phyloP scores from a whole-genome alignment of 2,329 filamentous ascomycete genomes.

The Lasiodiplodia citricola region DNA sequence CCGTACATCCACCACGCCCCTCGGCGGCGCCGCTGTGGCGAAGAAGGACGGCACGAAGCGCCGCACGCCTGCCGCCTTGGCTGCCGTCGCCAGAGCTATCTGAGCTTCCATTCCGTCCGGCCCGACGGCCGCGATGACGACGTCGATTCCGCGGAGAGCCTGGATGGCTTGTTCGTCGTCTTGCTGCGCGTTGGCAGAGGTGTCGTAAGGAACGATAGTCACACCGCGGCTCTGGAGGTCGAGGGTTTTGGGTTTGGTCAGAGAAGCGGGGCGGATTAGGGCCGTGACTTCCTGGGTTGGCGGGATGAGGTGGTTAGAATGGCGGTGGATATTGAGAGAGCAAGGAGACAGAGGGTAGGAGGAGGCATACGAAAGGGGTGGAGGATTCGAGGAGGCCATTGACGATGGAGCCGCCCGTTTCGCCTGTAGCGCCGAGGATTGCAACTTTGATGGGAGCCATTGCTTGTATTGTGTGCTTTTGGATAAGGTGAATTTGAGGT shows the following conservation, averaged over 20 bases:
- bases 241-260: background rate
- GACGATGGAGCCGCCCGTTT: conserved; percentile 49
- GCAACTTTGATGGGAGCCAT: conserved; percentile 36
- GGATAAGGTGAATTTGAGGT: background rate
- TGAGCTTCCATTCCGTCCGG: conserved; percentile 31
- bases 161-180: conserved; percentile 49
- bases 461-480: background rate
- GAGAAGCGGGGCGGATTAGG: background rate
- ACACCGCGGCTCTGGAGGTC: conserved; percentile 40
- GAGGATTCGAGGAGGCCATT: conserved; percentile 42
- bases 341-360: background rate
- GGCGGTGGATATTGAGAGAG: too few species aligned
- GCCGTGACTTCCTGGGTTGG: background rate
- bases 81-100: conserved; percentile 36
- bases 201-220: conserved; percentile 50
- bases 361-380: background rate
- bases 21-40: conserved; percentile 48
- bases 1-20: conserved; percentile 49
- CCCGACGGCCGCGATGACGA: conserved; percentile 39
- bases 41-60: conserved; percentile 41
- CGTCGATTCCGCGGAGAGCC: conserved; percentile 46
- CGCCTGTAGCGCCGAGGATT: conserved; percentile 51
- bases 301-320: too few species aligned
- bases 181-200: conserved; percentile 39
- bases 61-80: conserved; percentile 37